phyloP scores from a whole-genome alignment of 805 yeast species.

The Metschnikowia sp. region DNA sequence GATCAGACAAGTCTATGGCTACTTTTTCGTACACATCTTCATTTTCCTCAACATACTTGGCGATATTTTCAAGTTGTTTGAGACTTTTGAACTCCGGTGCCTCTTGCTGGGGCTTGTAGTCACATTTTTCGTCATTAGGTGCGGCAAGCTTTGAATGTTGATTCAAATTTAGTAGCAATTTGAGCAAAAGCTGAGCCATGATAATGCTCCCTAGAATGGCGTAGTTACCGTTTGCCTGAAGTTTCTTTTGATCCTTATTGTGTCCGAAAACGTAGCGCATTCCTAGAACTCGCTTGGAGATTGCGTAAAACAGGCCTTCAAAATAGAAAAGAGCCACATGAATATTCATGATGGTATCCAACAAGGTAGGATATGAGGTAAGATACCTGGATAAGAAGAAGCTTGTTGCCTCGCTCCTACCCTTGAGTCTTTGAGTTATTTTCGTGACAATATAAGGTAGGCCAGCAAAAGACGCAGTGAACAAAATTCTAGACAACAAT shows the following conservation, averaged over 20 bases:
- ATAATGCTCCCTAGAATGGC: constrained; percentile 69
- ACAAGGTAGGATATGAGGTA: constrained; percentile 42
- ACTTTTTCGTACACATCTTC: constrained; percentile 12
- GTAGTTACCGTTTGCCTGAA: constrained; percentile 56
- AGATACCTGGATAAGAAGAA: constrained; percentile 21
- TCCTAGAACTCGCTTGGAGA: constrained; percentile 75
- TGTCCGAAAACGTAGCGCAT: constrained; percentile 76
- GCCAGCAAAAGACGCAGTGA: constrained; percentile 56
- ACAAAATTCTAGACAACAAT: constrained; percentile 48
- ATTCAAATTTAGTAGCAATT: constrained; percentile 34
- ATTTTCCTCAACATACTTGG: constrained; percentile 3
- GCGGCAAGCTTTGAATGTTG: constrained; percentile 10
- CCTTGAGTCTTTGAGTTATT: constrained; percentile 22
- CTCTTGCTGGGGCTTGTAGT: neutral
- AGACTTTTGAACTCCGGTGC: constrained; percentile 3
- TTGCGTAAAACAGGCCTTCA: constrained; percentile 74
- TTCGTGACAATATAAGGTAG: constrained; percentile 54
- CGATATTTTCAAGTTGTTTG: constrained; percentile 13
- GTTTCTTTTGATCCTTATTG: constrained; percentile 40
- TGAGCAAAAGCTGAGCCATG: constrained; percentile 49
- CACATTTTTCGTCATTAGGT: neutral
- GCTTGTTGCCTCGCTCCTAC: constrained; percentile 18
- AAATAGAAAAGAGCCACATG: constrained; percentile 84
- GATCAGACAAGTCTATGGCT: constrained; percentile 54
- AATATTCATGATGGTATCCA: constrained; percentile 57